Conservation (phyloP, 2,329 filamentous ascomycete genomes). For the Plenodomus biglobosus region DNA sequence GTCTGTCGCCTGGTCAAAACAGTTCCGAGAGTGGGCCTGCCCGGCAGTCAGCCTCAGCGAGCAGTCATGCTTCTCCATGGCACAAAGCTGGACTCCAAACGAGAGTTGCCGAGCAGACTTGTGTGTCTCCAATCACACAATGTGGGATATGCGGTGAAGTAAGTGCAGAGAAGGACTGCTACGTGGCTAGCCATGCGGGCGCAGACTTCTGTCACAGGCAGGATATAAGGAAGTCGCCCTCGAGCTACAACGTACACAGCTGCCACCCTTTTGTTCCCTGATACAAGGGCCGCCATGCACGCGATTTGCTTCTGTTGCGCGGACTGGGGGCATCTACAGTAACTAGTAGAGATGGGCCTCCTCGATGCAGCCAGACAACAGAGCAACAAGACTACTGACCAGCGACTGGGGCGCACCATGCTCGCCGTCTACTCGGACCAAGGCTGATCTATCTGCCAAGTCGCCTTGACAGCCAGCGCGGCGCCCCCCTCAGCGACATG, state of each 20-base stretch:
- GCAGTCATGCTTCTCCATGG: neutral
- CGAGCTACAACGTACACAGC: neutral
- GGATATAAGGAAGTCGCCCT: slow-evolving; percentile 5
- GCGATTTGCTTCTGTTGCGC: too few species aligned
- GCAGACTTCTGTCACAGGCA: slow-evolving; percentile 7
- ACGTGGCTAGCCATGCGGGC: slow-evolving; percentile 12
- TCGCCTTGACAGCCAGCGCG: too few species aligned
- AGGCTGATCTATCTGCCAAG: too few species aligned
- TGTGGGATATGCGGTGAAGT: slow-evolving; percentile 8
- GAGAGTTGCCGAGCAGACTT: neutral
- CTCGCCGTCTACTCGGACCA: too few species aligned
- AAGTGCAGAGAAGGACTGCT: slow-evolving; percentile 8
- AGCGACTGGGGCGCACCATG: too few species aligned
- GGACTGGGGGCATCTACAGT: too few species aligned
- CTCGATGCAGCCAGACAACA: too few species aligned
- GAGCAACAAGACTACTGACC: too few species aligned
- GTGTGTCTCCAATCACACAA: neutral
- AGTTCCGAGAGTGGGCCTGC: neutral
- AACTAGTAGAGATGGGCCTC: too few species aligned
- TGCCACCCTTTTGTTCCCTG: neutral
- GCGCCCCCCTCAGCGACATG: too few species aligned
- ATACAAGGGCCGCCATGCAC: neutral
- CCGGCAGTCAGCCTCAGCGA: neutral
- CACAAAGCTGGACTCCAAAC: too few species aligned
- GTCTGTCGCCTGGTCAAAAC: neutral